Base-by-base conservation (phyloP, 768 basidiomycete species). In the Boletellus ananas region DNA sequence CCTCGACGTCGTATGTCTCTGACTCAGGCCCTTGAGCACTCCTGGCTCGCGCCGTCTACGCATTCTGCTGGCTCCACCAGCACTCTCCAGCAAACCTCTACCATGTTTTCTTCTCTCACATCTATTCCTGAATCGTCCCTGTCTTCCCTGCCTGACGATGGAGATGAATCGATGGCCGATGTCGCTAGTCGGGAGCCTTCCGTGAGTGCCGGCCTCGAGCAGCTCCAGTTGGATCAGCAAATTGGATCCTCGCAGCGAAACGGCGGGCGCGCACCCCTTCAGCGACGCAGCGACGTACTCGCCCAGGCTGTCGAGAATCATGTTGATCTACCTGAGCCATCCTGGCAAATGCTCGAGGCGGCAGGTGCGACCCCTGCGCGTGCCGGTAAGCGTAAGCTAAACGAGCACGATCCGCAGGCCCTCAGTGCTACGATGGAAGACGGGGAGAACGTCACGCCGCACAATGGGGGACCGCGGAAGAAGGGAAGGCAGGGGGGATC, bases 1-100 rank as follows among this genome's bases (percentile, higher is more conserved):
- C 90, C 93, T 0, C 56, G 54, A 1, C 53, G 63, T 13, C 83
- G 94, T n/a, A 80, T 95, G 78, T 81, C 84, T 6, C 75, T 94
- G 51, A 70, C 74, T 3, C 74, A 79, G 0, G 86, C 93, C 0
- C 76, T 88, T 10, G 23, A 67, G 0, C 93, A 97, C 58, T 80
- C 81, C 1, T 98, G 95, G 95, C 75, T 97, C 3, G 61, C 23
- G 3, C 60, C 45, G 23, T 16, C 34, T 4, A 0, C 4, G 4
- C 7, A 17, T 23, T 25, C 21, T 13, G 10, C 8, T 17, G 3
- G 43, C n/a, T 39, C 34, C 16, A 11, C 37, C 21, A 25, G 45
- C 23, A 35, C 16, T 6, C 29, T 34, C n/a, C 54, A 52, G 25
- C 45, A 57, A n/a, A 25, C 25, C 13, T 25, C 0, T 20, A 48